A percentile compares a stretch with the other conserved stretches of the same genome.
Evolutionary conservation across 257 asterid genomes (phyloP).

Genomic region (Phtheirospermum japonicum): DNA sequence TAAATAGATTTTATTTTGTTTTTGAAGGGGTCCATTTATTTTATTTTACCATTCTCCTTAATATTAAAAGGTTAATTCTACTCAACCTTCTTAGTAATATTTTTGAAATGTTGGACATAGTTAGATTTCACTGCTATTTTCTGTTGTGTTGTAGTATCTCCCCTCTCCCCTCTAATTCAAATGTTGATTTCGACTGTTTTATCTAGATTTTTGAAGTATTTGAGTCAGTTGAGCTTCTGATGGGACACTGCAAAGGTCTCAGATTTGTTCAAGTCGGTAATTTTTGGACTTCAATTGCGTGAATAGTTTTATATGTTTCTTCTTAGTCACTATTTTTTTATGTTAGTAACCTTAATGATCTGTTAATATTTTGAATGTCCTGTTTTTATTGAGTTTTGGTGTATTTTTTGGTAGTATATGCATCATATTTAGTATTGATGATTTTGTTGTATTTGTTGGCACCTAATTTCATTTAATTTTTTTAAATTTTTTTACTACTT

Average conservation of each 20-base stretch:
- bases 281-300: constrained; percentile 19
- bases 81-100: not conserved
- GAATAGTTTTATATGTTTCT: not conserved
- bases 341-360: constrained; percentile 3
- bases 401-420: no score
- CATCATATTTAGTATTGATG: no score
- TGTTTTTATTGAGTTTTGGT: no score
- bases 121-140: constrained; percentile 31
- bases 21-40: not conserved
- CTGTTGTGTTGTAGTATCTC: not conserved
- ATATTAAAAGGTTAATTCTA: not conserved
- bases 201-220: constrained; percentile 97
- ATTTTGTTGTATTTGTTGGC: no score
- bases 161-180: not conserved
- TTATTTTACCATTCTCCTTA: not conserved
- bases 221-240: constrained; percentile 97
- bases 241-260: constrained; percentile 99
- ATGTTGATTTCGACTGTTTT: constrained; percentile 13
- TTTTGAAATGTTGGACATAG: constrained; percentile 70
- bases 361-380: no score
- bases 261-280: constrained; percentile 96
- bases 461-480: no score
- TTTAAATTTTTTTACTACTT: no score
- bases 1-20: not conserved
- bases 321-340: not conserved